Evolutionary conservation across 495 filamentous ascomycete species (phyloP), one percentile per base, ranked within the genome.

Genomic region (Penicillium nucicola): DNA sequence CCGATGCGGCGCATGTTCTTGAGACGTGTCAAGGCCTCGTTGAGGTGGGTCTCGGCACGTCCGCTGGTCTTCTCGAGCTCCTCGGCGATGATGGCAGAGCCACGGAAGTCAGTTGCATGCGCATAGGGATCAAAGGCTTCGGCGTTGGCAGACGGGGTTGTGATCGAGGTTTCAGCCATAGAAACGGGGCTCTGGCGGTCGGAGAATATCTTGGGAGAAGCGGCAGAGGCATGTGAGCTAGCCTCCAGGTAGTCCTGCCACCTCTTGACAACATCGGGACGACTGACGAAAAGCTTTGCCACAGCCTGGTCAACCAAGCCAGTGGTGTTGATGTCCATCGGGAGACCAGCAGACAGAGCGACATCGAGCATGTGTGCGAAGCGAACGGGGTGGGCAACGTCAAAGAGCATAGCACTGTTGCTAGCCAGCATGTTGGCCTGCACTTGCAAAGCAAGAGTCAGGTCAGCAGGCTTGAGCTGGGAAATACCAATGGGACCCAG

Each of bases 1-100:
- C 92, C 91, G 66, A 85, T 82, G 38, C 91, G 89, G 57, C 93
- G 91, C 75, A 96, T 95, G 71, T 95, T 95, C 46, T 84, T 84
- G 67, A 97, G 89, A 58, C 88, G 85, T 20, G 73, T 78, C 55
- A 96, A 74, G 41, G 90, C 87, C 54, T 96, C 91, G 51, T 86
- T 85, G 39, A 96, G 81, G 53, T 85, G 85, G 19, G 82, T 78
- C 31, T 79, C 83, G 52, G 83, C 82, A 13, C 76, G 73, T 37
- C 86, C 84, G 48, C 81, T 78, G 56, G 83, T 82, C 50, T 76
- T 80, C 65, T 97, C 93, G 34, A 98, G 79, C 54, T 88, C 82
- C 42, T 96, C 90, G 13, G 87, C 86, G 61, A 98, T 97, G 44
- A 89, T 76, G 15, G 88, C 83, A 17, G 93, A 98, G 20, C 89